A percentile compares a stretch with the other conserved stretches of the same genome.
Conservation (phyloP, 495 filamentous ascomycete species). For the Aspergillus coremiiformis region DNA sequence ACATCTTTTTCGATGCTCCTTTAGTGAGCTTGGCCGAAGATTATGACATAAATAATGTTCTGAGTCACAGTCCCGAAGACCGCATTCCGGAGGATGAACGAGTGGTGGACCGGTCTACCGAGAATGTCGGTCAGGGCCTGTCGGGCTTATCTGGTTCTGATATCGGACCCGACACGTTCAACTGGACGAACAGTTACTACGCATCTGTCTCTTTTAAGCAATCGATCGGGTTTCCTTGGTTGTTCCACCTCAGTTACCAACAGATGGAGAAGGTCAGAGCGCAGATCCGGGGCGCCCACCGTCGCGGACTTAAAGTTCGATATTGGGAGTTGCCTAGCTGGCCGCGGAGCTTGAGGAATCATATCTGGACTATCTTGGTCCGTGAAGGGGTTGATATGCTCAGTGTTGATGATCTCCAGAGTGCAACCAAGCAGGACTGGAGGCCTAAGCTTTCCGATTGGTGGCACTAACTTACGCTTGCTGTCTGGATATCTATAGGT, state of each 20-base stretch:
- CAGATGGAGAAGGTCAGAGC: slow-evolving; percentile 56
- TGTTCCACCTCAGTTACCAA: slow-evolving; percentile 30
- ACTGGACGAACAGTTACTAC: slow-evolving; percentile 42
- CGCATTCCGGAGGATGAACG: neutral
- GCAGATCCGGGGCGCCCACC: slow-evolving; percentile 63
- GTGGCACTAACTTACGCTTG: slow-evolving; percentile 21
- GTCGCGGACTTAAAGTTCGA: slow-evolving; percentile 59
- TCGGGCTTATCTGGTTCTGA: slow-evolving; percentile 26
- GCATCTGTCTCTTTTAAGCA: slow-evolving; percentile 38
- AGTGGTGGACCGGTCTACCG: neutral
- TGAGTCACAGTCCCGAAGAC: neutral
- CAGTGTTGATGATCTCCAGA: slow-evolving; percentile 70
- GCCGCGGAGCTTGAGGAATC: slow-evolving; percentile 66
- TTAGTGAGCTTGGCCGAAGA: slow-evolving; percentile 33
- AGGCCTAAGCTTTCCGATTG: slow-evolving; percentile 31
- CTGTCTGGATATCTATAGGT: neutral
- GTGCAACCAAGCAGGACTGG: slow-evolving; percentile 43
- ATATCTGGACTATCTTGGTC: slow-evolving; percentile 66
- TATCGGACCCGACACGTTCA: slow-evolving; percentile 35
- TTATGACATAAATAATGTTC: slow-evolving; percentile 19
- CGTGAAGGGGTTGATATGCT: slow-evolving; percentile 67
- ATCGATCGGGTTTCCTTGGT: slow-evolving; percentile 36
- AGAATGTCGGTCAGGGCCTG: slow-evolving; percentile 30
- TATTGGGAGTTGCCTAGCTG: slow-evolving; percentile 78
- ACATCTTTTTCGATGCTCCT: slow-evolving; percentile 60